A percentile compares a stretch with the other conserved stretches of the same genome.
These are phyloP conservation scores for Elsinoe arachidis DNA, from an alignment of 2,329 filamentous ascomycete genomes.

Conservation along the genomic window DNA sequence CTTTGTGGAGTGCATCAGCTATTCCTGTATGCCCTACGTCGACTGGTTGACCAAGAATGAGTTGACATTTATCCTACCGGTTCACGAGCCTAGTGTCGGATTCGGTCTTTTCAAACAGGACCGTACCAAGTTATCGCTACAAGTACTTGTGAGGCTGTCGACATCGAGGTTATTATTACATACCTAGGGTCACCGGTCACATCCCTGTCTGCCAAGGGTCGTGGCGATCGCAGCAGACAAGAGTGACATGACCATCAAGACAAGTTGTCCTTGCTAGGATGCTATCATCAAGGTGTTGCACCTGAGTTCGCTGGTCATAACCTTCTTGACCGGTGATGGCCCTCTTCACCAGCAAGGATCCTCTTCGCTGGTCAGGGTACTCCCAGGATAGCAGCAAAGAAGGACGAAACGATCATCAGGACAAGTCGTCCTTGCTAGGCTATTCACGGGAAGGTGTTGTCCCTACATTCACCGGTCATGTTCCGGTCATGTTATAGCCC, in stretches of 20 bases:
- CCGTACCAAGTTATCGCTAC: not conserved
- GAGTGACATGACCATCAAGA: not conserved
- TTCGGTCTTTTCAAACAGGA: not conserved
- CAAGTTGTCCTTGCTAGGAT: not conserved
- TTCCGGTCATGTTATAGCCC: no score
- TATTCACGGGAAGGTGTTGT: not conserved
- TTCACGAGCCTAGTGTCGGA: not conserved
- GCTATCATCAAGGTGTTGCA: not conserved
- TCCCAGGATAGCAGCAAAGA: not conserved
- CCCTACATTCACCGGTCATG: not conserved
- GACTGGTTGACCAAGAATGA: not conserved
- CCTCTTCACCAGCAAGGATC: no score
- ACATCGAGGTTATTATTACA: not conserved
- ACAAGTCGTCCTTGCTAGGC: not conserved
- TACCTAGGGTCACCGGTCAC: not conserved
- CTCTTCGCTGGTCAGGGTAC: no score
- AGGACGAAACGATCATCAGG: not conserved
- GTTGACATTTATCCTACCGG: not conserved
- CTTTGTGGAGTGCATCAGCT: not conserved
- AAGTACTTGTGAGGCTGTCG: not conserved
- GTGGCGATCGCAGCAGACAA: not conserved
- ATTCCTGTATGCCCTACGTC: not conserved
- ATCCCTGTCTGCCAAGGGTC: not conserved
- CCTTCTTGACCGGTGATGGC: no score
- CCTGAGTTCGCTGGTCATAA: not conserved